Evolutionary conservation across 75 land plant species (phyloP).

Genomic region (Selaginella tamariscina): DNA sequence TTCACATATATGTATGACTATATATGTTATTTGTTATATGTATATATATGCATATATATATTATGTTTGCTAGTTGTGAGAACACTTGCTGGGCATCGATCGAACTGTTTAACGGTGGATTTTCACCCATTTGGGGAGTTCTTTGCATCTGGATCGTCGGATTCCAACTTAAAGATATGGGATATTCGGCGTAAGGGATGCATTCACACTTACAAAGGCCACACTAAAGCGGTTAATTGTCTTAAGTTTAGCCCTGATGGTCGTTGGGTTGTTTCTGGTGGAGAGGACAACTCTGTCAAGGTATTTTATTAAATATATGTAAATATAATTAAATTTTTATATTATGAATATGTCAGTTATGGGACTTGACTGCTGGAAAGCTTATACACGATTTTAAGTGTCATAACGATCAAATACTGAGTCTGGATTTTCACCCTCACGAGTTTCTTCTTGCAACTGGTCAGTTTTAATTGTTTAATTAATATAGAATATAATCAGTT

Average conservation of each 20-base stretch:
- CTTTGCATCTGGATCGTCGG: conserved; percentile 8
- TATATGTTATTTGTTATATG: too few relatives aligned
- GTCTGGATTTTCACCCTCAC: conserved; percentile 90
- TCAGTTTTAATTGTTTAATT: conserved; percentile 11
- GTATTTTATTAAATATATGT: neutral
- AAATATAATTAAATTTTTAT: neutral
- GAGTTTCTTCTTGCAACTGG: conserved; percentile 89
- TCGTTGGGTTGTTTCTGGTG: conserved; percentile 9
- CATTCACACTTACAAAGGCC: conserved; percentile 10
- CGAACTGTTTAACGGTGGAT: neutral
- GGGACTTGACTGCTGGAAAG: conserved; percentile 94
- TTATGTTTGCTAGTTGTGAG: neutral
- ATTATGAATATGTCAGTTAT: conserved; percentile 34
- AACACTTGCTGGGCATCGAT: conserved; percentile 5
- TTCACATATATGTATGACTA: too few relatives aligned
- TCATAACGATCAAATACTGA: conserved; percentile 60
- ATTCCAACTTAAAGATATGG: conserved; percentile 6
- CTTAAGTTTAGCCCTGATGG: conserved; percentile 8
- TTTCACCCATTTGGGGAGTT: conserved; percentile 11
- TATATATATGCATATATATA: too few relatives aligned
- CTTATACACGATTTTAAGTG: conserved; percentile 78
- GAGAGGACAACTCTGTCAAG: conserved; percentile 6
- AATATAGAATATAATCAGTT: neutral
- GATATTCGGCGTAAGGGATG: conserved; percentile 6
- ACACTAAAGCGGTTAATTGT: neutral